Evolutionary conservation across 805 yeast genomes (phyloP).

Genomic region (Saccharomycopsis sp.): DNA sequence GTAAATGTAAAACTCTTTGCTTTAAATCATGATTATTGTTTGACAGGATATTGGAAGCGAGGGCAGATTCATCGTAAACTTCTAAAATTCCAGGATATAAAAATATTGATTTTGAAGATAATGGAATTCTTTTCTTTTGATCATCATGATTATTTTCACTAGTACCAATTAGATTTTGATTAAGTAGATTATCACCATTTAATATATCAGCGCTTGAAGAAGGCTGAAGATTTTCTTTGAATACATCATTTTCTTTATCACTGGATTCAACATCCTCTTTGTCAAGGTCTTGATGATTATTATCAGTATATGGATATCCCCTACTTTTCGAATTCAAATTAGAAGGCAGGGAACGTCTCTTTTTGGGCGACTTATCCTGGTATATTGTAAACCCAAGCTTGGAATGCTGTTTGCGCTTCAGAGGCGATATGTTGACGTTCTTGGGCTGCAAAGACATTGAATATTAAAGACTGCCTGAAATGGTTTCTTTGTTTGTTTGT

Average conservation of each 20-base stretch:
- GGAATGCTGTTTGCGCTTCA: too few relatives aligned
- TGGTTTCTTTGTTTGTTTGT: too few relatives aligned
- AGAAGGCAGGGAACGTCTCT: too few relatives aligned
- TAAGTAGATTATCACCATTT: slow-evolving; percentile 7
- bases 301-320: too few relatives aligned
- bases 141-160: not conserved
- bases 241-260: slow-evolving; percentile 14
- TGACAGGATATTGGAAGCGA: not conserved
- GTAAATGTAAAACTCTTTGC: slow-evolving; percentile 13
- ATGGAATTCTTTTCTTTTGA: slow-evolving; percentile 1
- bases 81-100: slow-evolving; percentile 14
- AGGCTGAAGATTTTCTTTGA: slow-evolving; percentile 11
- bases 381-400: too few relatives aligned
- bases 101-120: slow-evolving; percentile 10
- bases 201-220: slow-evolving; percentile 7
- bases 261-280: not conserved
- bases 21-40: not conserved
- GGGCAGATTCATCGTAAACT: not conserved
- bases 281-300: too few relatives aligned
- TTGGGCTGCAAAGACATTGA: too few relatives aligned
- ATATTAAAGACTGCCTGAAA: too few relatives aligned
- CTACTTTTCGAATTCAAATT: too few relatives aligned
- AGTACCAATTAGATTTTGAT: slow-evolving; percentile 1
- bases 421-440: too few relatives aligned
- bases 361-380: too few relatives aligned